phyloP scores from a whole-genome alignment of 192 early-diverging fungal genomes.

The Ambispora gerdemannii region DNA sequence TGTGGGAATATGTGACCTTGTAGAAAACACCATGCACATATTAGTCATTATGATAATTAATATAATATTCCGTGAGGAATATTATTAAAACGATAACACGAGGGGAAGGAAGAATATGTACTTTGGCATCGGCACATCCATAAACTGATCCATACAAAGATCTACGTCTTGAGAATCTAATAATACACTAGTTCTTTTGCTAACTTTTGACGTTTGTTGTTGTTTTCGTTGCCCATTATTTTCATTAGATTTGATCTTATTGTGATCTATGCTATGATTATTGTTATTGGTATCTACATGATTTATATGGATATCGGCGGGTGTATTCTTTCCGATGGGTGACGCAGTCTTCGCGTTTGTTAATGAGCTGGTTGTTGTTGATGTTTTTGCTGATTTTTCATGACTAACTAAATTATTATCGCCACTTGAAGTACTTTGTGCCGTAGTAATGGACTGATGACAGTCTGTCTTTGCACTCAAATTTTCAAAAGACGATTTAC shows the following conservation, averaged over 20 bases:
- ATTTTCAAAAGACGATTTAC: background rate
- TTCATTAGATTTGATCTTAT: background rate
- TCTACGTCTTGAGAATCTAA: background rate
- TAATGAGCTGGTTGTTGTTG: background rate
- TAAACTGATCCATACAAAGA: constrained; percentile 10
- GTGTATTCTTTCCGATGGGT: background rate
- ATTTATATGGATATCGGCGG: background rate
- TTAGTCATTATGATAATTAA: background rate
- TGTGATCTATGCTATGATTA: too few species aligned
- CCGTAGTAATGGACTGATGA: too few species aligned
- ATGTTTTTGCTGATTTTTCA: background rate
- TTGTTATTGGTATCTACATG: background rate
- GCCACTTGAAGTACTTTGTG: too few species aligned
- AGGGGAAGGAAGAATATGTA: background rate
- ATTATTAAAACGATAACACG: background rate
- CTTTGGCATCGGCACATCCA: constrained; percentile 28
- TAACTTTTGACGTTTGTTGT: background rate
- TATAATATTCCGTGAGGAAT: background rate
- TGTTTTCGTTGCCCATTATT: background rate
- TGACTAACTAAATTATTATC: background rate
- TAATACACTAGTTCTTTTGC: background rate
- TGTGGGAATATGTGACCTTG: background rate
- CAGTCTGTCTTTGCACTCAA: too few species aligned
- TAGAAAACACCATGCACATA: too few species aligned
- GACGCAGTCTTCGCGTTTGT: background rate